A percentile compares a stretch with the other conserved stretches of the same genome.
phyloP scores from a whole-genome alignment of 129 eudicot species.

The Centella asiatica region DNA sequence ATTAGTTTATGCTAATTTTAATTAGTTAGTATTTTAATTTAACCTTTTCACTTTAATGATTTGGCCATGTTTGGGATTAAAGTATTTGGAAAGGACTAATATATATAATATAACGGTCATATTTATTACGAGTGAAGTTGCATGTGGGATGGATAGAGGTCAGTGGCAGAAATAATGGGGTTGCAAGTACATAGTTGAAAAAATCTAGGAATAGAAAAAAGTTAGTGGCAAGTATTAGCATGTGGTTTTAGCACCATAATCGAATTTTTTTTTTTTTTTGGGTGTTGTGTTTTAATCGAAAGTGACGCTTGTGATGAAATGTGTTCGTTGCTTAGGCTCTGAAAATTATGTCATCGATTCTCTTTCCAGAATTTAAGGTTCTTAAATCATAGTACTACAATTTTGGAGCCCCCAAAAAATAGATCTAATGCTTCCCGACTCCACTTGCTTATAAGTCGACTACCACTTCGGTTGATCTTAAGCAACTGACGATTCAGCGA shows the following conservation, averaged over 20 bases:
- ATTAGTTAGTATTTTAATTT: neutral
- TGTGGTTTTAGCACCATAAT: neutral
- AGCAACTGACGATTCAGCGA: no score
- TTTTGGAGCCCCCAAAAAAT: no score
- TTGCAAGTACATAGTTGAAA: neutral
- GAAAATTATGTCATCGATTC: no score
- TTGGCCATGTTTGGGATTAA: constrained; percentile 8
- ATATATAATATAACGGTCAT: constrained; percentile 9
- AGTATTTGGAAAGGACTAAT: constrained; percentile 6
- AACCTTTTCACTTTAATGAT: neutral
- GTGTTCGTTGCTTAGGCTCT: no score
- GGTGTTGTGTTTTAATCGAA: neutral
- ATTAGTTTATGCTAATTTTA: no score
- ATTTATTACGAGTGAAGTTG: neutral
- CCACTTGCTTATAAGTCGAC: no score
- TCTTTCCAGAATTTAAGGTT: no score
- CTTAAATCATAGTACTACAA: no score
- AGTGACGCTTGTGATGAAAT: neutral
- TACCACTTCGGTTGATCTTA: no score
- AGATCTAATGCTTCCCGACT: no score
- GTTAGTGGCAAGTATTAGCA: neutral
- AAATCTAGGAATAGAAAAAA: neutral
- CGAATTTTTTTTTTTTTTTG: neutral
- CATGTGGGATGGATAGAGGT: neutral
- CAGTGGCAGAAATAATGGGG: constrained; percentile 5